Conservation (phyloP, 306 rosid species). For the Lupinus albus region DNA sequence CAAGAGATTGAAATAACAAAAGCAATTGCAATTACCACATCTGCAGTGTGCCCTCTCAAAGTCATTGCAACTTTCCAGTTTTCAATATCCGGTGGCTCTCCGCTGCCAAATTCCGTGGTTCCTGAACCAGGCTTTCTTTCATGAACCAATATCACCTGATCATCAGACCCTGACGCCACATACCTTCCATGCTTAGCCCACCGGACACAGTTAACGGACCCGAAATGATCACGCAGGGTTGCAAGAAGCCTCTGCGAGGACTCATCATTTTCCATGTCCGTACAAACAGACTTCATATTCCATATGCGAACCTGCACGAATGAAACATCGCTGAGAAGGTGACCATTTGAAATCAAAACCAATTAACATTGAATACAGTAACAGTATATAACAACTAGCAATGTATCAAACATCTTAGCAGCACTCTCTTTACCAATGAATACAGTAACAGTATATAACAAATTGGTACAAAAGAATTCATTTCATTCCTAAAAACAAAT, state of each 20-base stretch:
- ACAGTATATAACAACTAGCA: conserved; percentile 4
- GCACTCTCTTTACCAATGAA: conserved; percentile 13
- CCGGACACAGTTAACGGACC: conserved; percentile 97
- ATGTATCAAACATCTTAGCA: conserved; percentile 7
- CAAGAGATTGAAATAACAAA: conserved; percentile 29
- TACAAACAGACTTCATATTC: conserved; percentile 86
- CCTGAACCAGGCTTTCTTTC: conserved; percentile 99
- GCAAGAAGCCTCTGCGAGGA: conserved; percentile 92
- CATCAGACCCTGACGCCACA: conserved; percentile 97
- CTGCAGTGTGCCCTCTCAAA: conserved; percentile 97
- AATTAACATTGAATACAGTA: no score
- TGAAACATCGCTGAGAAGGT: conserved; percentile 14
- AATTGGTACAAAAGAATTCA: conserved; percentile 1
- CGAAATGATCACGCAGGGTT: conserved; percentile 94
- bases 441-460: conserved; percentile 7
- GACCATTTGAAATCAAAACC: not conserved
- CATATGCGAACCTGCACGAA: conserved; percentile 89
- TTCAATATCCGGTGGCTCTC: conserved; percentile 97
- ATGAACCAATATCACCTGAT: conserved; percentile 87
- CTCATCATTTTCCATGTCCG: conserved; percentile 59
- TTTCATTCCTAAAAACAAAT: conserved; percentile 6
- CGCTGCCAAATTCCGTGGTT: conserved; percentile 96
- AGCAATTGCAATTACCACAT: conserved; percentile 85
- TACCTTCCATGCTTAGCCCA: conserved; percentile 97
- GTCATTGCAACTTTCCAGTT: conserved; percentile 97